Percentiles rank a stretch among this genome's conserved stretches.
Evolutionary conservation across 1,139 yeast species (phyloP).

Genomic region (Spencermartinsiella ligniputridi): DNA sequence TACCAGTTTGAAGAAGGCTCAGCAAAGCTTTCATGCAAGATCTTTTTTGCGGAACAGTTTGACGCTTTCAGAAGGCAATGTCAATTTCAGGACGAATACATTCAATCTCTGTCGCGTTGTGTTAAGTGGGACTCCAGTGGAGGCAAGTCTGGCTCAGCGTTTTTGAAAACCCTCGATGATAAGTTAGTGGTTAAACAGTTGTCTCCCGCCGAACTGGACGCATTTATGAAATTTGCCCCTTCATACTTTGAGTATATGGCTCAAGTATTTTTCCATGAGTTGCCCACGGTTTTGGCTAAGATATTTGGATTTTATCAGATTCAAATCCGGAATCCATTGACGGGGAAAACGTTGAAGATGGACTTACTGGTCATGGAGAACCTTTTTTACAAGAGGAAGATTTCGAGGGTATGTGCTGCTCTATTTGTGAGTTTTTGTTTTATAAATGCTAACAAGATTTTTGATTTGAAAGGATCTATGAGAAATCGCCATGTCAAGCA

Average conservation of each 20-base stretch:
- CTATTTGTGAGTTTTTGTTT: neutral
- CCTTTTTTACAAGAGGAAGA: constrained; percentile 76
- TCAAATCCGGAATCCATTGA: constrained; percentile 71
- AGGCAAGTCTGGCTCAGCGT: constrained; percentile 94
- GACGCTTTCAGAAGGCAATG: constrained; percentile 88
- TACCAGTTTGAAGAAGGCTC: constrained; percentile 84
- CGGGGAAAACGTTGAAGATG: constrained; percentile 76
- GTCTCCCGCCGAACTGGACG: constrained; percentile 83
- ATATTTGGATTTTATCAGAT: constrained; percentile 95
- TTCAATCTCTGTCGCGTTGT: constrained; percentile 89
- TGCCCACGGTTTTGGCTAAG: constrained; percentile 91
- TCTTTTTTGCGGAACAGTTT: constrained; percentile 93
- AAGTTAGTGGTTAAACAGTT: constrained; percentile 86
- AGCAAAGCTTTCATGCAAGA: constrained; percentile 82
- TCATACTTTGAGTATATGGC: constrained; percentile 95
- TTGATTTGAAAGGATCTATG: constrained; percentile 97
- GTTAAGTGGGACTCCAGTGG: constrained; percentile 95
- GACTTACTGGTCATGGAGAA: constrained; percentile 96
- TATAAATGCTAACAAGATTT: constrained; percentile 41
- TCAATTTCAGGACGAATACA: constrained; percentile 68
- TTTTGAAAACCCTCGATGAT: constrained; percentile 87
- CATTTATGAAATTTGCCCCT: constrained; percentile 93
- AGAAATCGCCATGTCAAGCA: constrained; percentile 94
- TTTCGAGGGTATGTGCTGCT: constrained; percentile 45
- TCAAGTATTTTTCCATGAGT: constrained; percentile 88